Conservation (phyloP, 495 filamentous ascomycete species). For the Sabuloglossum arenarium region DNA sequence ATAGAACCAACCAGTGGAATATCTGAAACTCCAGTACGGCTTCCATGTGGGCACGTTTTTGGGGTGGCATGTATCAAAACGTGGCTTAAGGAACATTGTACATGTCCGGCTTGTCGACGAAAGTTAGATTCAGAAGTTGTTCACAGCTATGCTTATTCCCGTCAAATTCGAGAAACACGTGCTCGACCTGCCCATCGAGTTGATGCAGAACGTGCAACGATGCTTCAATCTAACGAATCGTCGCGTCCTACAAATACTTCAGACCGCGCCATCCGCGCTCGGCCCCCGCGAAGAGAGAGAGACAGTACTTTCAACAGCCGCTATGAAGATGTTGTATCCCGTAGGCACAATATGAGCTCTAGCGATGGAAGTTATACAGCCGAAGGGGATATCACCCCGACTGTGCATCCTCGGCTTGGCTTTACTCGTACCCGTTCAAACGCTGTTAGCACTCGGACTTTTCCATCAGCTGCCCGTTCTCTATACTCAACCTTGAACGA, state of each 20-base stretch:
- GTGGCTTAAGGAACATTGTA: conserved; percentile 36
- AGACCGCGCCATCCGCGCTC: neutral
- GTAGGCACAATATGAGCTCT: neutral
- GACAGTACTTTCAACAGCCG: neutral
- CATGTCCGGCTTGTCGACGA: conserved; percentile 35
- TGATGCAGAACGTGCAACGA: neutral
- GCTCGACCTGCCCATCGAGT: neutral
- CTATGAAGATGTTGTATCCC: neutral
- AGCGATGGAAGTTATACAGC: neutral
- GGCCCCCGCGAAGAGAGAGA: neutral
- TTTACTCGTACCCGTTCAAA: neutral
- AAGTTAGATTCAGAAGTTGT: conserved; percentile 27
- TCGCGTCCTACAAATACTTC: neutral
- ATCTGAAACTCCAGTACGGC: neutral
- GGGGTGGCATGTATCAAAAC: conserved; percentile 38
- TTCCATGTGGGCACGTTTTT: conserved; percentile 24
- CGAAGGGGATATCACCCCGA: too few relatives aligned
- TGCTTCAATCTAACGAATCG: neutral
- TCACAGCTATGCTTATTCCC: neutral
- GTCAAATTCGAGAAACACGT: neutral
- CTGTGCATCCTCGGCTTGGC: neutral
- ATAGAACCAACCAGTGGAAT: neutral
- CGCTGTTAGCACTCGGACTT: neutral
- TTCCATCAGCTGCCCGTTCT: neutral
- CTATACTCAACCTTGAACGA: neutral